phyloP scores from a whole-genome alignment of 148 eudicot genomes.

The Rhododendron vialii region DNA sequence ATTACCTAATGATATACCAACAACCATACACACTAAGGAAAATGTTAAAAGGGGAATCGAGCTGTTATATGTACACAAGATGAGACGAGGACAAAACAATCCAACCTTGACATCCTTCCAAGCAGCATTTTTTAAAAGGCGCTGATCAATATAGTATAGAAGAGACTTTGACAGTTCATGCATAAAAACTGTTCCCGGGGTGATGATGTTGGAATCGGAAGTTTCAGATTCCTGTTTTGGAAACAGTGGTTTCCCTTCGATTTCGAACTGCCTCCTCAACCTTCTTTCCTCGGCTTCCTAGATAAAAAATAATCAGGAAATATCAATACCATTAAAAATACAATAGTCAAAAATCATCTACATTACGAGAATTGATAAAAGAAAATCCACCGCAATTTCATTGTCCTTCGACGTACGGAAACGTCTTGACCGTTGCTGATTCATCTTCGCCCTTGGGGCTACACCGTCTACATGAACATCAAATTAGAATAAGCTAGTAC shows the following conservation, averaged over 20 bases:
- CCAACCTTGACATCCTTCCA: conserved; percentile 45
- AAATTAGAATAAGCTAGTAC: not conserved
- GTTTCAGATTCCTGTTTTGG: conserved; percentile 32
- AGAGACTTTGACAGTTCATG: conserved; percentile 28
- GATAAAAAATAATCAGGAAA: not conserved
- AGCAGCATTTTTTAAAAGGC: conserved; percentile 21
- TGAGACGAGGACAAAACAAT: not conserved
- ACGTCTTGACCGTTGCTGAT: conserved; percentile 16
- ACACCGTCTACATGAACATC: conserved; percentile 12
- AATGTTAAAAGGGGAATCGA: not conserved
- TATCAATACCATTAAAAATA: too few species aligned
- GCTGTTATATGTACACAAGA: not conserved
- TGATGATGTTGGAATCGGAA: conserved; percentile 42
- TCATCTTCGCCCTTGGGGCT: conserved; percentile 20
- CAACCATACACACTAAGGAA: not conserved
- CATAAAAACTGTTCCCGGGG: conserved; percentile 54
- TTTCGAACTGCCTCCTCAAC: conserved; percentile 21
- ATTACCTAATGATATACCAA: conserved; percentile 26
- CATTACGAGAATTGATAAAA: not conserved
- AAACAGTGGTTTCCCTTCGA: conserved; percentile 28
- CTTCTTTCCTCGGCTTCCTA: conserved; percentile 42
- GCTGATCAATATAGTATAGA: conserved; percentile 18
- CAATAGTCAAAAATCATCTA: not conserved
- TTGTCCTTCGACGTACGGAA: conserved; percentile 13
- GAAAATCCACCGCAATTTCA: conserved; percentile 25